Conservation (phyloP, 148 eudicot species). For the Camellia granthamiana region DNA sequence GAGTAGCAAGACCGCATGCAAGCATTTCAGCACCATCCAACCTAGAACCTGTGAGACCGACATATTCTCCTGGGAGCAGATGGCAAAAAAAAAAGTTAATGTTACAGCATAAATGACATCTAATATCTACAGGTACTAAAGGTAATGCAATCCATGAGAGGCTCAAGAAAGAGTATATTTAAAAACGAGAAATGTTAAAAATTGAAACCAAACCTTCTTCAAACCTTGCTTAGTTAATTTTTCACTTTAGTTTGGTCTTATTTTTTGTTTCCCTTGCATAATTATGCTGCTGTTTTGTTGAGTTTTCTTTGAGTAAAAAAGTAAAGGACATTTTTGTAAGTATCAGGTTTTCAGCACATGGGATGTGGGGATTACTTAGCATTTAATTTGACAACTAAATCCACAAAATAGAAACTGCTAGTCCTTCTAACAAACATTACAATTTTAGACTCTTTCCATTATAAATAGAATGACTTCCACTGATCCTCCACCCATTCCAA, state of each 20-base stretch:
- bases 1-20: slow-evolving; percentile 96
- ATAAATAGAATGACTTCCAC: no score
- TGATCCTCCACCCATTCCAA: no score
- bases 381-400: no score
- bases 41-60: slow-evolving; percentile 79
- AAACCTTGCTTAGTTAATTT: background rate
- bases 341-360: background rate
- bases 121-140: background rate
- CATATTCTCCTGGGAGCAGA: slow-evolving; percentile 63
- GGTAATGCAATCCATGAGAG: background rate
- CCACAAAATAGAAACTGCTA: no score
- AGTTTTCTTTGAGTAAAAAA: background rate
- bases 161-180: background rate
- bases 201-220: background rate
- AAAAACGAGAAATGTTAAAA: background rate
- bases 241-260: background rate
- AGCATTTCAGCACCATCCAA: slow-evolving; percentile 99
- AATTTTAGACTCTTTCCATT: no score
- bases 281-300: background rate
- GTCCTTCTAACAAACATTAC: no score
- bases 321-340: background rate
- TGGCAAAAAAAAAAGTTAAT: slow-evolving; percentile 11
- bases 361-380: background rate
- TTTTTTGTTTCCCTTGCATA: background rate
- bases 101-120: slow-evolving; percentile 7